Conservation (phyloP, 2,329 filamentous ascomycete species). For the Clonostachys chloroleuca region DNA sequence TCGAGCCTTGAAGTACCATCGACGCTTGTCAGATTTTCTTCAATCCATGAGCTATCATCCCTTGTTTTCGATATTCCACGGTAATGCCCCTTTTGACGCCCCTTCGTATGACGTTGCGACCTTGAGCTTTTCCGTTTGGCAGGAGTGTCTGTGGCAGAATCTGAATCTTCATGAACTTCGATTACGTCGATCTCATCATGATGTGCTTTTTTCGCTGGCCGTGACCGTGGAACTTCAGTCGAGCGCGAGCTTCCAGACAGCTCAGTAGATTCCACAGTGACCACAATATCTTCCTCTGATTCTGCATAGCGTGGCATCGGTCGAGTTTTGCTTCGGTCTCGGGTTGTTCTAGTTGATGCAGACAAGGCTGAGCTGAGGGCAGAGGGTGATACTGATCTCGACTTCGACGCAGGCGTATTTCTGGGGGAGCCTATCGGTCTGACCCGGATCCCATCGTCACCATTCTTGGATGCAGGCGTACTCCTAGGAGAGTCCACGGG, state of each 20-base stretch:
- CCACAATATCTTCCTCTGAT: constrained; percentile 17
- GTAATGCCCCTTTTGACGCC: constrained; percentile 11
- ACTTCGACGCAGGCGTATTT: background rate
- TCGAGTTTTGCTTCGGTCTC: constrained; percentile 17
- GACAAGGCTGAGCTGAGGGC: constrained; percentile 3
- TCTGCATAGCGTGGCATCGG: background rate
- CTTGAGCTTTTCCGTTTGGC: constrained; percentile 23
- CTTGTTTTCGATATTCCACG: constrained; percentile 12
- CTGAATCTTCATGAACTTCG: constrained; percentile 26
- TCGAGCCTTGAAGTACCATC: constrained; percentile 14
- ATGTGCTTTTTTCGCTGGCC: too few species aligned
- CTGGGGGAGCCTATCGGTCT: constrained; percentile 6
- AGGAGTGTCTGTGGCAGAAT: constrained; percentile 30
- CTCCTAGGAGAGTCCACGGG: too few species aligned
- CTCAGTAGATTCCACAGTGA: constrained; percentile 13
- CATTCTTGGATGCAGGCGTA: constrained; percentile 1
- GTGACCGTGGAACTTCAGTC: too few species aligned
- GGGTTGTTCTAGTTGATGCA: constrained; percentile 11
- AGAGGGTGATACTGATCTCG: background rate
- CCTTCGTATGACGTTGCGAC: constrained; percentile 7
- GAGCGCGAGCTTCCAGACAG: constrained; percentile 5
- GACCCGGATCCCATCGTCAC: constrained; percentile 22
- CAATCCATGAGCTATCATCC: constrained; percentile 19
- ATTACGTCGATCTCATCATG: constrained; percentile 11
- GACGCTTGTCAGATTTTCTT: constrained; percentile 16